Conservation (phyloP, 2,329 filamentous ascomycete genomes). For the Pyricularia grisea region DNA sequence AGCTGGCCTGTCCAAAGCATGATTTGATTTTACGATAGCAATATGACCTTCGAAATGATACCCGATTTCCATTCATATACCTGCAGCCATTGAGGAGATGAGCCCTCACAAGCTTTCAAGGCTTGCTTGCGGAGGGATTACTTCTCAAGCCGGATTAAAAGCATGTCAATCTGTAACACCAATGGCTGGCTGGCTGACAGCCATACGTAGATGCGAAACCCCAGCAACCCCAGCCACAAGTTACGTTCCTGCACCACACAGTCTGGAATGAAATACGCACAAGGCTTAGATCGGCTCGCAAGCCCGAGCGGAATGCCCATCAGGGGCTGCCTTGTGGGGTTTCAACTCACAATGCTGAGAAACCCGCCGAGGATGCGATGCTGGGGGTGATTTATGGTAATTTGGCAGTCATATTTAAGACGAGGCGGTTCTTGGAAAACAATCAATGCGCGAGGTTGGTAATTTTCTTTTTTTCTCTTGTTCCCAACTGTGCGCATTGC, state of each 20-base stretch:
- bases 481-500: neutral
- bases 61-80: neutral
- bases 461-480: neutral
- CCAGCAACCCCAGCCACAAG: neutral
- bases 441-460: neutral
- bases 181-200: neutral
- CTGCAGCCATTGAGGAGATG: neutral
- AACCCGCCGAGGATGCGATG: too few relatives aligned
- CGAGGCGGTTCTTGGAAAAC: neutral
- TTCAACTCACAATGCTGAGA: neutral
- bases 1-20: neutral
- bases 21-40: neutral
- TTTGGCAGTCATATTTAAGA: neutral
- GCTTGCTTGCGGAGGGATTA: too few relatives aligned
- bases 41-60: neutral
- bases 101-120: too few relatives aligned
- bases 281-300: neutral
- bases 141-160: neutral
- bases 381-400: neutral
- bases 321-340: neutral
- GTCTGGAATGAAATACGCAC: neutral
- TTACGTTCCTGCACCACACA: neutral
- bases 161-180: neutral
- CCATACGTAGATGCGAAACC: neutral
- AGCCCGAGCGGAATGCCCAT: neutral